Evolutionary conservation across 2,329 filamentous ascomycete species (phyloP).

Genomic region (Tolypocladium endophyticum): DNA sequence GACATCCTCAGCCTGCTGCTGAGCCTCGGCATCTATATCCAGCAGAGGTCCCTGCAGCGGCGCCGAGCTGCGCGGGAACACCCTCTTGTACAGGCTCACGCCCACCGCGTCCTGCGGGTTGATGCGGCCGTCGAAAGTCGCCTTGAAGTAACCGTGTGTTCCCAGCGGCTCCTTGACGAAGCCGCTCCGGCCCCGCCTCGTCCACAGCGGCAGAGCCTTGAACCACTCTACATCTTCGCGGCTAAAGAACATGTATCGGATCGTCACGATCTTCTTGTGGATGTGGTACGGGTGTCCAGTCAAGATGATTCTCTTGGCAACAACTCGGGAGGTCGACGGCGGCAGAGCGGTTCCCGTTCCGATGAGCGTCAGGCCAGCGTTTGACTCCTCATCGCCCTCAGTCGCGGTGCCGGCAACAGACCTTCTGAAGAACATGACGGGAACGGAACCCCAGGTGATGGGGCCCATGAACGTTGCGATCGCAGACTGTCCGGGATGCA

Average conservation of each 20-base stretch:
- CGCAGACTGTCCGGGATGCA: conserved; percentile 83
- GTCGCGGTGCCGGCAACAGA: conserved; percentile 30
- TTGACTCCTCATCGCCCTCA: conserved; percentile 32
- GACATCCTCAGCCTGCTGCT: conserved; percentile 17
- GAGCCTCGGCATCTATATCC: conserved; percentile 16
- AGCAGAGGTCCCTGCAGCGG: conserved; percentile 33
- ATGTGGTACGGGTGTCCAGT: conserved; percentile 98
- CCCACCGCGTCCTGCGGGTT: conserved; percentile 93
- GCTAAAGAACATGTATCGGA: conserved; percentile 99
- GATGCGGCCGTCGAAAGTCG: conserved; percentile 90
- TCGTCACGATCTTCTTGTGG: conserved; percentile 92
- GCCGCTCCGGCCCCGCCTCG: conserved; percentile 74
- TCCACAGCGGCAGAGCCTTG: conserved; percentile 93
- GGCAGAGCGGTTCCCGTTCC: conserved; percentile 81
- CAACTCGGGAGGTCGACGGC: conserved; percentile 64
- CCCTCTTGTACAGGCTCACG: conserved; percentile 77
- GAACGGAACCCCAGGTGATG: conserved; percentile 85
- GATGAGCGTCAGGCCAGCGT: conserved; percentile 57
- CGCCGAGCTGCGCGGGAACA: conserved; percentile 64
- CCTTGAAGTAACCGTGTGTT: conserved; percentile 99
- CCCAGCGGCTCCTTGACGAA: conserved; percentile 91
- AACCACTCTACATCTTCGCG: conserved; percentile 93
- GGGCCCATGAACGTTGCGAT: conserved; percentile 87
- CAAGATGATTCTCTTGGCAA: conserved; percentile 88
- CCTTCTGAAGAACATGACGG: conserved; percentile 76